Conservation (phyloP, 1,284 basidiomycete species). For the Naganishia albida region DNA sequence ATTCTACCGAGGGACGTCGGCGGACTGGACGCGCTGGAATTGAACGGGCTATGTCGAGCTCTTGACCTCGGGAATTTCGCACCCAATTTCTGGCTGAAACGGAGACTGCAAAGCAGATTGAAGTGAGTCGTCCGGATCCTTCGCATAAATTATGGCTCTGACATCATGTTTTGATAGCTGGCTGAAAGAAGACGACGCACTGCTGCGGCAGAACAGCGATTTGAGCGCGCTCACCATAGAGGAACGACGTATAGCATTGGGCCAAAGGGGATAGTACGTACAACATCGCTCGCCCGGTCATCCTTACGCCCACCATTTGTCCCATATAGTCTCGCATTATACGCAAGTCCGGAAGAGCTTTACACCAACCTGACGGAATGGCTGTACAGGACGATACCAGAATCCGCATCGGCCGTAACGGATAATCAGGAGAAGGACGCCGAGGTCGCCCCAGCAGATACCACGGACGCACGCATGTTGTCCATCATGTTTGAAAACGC, state of each 20-base stretch:
- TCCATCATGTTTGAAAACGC: slow-evolving; percentile 21
- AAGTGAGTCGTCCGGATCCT: background rate
- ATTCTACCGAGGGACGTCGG: slow-evolving; percentile 2
- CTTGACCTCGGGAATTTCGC: slow-evolving; percentile 32
- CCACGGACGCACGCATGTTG: slow-evolving; percentile 22
- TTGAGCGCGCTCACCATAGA: slow-evolving; percentile 26
- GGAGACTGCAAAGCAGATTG: slow-evolving; percentile 27
- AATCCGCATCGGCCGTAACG: slow-evolving; percentile 15
- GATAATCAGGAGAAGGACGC: background rate
- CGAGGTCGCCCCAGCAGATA: background rate
- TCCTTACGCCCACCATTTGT: background rate
- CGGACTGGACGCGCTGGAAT: slow-evolving; percentile 10
- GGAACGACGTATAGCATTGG: slow-evolving; percentile 32
- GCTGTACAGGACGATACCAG: slow-evolving; percentile 27
- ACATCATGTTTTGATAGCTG: background rate
- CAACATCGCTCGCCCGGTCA: too few relatives aligned
- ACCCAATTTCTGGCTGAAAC: slow-evolving; percentile 24
- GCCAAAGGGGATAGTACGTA: slow-evolving; percentile 33
- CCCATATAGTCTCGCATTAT: slow-evolving; percentile 18
- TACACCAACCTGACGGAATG: slow-evolving; percentile 23
- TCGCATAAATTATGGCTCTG: background rate
- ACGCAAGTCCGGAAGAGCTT: slow-evolving; percentile 24
- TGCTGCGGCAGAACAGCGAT: slow-evolving; percentile 16
- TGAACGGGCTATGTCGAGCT: slow-evolving; percentile 31
- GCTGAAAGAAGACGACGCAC: slow-evolving; percentile 28